phyloP scores from a whole-genome alignment of 192 early-diverging fungal species.

The Phycomyces nitens region DNA sequence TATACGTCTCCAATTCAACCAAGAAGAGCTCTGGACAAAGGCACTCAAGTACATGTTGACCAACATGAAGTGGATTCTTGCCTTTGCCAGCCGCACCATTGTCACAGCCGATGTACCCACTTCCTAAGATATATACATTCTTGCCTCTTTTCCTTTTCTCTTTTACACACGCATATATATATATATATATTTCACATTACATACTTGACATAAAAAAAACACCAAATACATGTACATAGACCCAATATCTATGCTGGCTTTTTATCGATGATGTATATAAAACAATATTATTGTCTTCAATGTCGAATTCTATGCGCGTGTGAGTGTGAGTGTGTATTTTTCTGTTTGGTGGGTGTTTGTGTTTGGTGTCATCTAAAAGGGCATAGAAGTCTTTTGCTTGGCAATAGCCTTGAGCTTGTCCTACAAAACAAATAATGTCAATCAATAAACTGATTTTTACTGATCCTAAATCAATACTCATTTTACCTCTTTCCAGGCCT shows the following conservation, averaged over 20 bases:
- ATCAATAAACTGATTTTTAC: background rate
- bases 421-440: slow-evolving; percentile 15
- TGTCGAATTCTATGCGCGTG: too few species aligned
- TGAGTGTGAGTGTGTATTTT: too few species aligned
- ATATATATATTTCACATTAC: too few species aligned
- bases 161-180: too few species aligned
- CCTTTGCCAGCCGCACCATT: slow-evolving; percentile 55
- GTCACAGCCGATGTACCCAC: slow-evolving; percentile 9
- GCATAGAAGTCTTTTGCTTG: slow-evolving; percentile 35
- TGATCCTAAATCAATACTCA: background rate
- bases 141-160: too few species aligned
- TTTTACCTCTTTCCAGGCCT: slow-evolving; percentile 38
- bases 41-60: slow-evolving; percentile 87
- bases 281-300: too few species aligned
- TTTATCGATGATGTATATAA: too few species aligned
- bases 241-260: too few species aligned
- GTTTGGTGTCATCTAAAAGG: slow-evolving; percentile 22
- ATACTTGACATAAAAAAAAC: too few species aligned
- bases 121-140: background rate
- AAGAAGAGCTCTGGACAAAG: slow-evolving; percentile 90
- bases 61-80: slow-evolving; percentile 86
- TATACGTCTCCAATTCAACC: slow-evolving; percentile 82
- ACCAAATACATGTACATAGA: too few species aligned
- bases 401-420: slow-evolving; percentile 35
- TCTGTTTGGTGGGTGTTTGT: too few species aligned